Conservation (phyloP, 352 stramenopile genomes). For the Peronospora farinosa region DNA sequence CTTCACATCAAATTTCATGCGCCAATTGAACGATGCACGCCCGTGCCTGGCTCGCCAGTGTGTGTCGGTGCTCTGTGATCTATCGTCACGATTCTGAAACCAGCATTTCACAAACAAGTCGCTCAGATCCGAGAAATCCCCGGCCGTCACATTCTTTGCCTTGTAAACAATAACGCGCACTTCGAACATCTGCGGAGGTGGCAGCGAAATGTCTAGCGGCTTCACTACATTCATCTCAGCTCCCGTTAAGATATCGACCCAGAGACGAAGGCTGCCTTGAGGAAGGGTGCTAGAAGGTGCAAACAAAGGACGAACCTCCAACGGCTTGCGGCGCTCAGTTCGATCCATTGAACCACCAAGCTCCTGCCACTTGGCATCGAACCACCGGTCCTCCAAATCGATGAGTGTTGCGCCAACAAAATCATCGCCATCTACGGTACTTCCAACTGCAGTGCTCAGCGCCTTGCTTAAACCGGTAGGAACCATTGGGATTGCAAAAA, state of each 20-base stretch:
- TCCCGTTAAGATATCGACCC: conserved; percentile 86
- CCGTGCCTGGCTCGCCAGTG: conserved; percentile 87
- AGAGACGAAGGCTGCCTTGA: conserved; percentile 71
- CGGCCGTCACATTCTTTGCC: conserved; percentile 79
- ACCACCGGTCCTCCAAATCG: conserved; percentile 91
- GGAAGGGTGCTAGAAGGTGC: conserved; percentile 64
- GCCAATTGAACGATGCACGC: conserved; percentile 88
- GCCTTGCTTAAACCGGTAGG: conserved; percentile 49
- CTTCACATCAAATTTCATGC: conserved; percentile 87
- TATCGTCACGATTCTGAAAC: conserved; percentile 74
- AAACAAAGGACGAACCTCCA: conserved; percentile 60
- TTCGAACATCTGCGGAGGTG: conserved; percentile 71
- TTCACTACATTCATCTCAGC: conserved; percentile 60
- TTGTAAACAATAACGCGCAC: conserved; percentile 91
- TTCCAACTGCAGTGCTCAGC: conserved; percentile 38
- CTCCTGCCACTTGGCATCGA: conserved; percentile 80
- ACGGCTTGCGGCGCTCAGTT: conserved; percentile 42
- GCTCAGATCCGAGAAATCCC: conserved; percentile 81
- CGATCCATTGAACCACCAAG: conserved; percentile 37
- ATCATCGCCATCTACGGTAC: conserved; percentile 65
- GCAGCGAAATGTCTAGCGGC: conserved; percentile 76
- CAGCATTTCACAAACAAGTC: conserved; percentile 89
- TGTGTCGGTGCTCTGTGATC: conserved; percentile 80
- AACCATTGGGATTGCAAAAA: conserved; percentile 54
- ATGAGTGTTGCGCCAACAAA: conserved; percentile 90